These are phyloP conservation scores for Beauveria australis DNA, from an alignment of 2,329 filamentous ascomycete genomes.

Conservation along the genomic window DNA sequence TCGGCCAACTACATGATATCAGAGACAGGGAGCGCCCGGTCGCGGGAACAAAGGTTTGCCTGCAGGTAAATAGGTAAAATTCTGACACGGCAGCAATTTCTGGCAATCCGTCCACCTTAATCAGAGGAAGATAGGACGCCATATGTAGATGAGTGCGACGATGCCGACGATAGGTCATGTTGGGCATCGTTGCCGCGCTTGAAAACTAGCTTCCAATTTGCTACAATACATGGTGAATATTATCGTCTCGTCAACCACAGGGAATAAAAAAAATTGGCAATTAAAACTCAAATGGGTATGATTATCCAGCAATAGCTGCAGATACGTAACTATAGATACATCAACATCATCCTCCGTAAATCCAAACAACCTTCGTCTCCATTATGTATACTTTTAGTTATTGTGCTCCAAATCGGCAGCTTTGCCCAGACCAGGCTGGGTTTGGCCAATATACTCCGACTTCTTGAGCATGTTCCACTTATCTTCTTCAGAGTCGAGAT, in stretches of 20 bases:
- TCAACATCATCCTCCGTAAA: constrained; percentile 1
- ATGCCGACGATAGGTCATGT: background rate
- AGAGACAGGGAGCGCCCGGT: no score
- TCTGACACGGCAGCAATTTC: no score
- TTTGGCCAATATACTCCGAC: constrained; percentile 33
- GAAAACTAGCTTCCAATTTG: no score
- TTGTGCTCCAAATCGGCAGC: constrained; percentile 5
- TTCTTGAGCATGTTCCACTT: constrained; percentile 53
- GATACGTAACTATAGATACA: constrained; percentile 4
- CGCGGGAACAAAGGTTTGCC: no score
- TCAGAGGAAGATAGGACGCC: background rate
- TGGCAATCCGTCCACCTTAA: no score
- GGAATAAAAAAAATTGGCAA: background rate
- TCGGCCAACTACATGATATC: no score
- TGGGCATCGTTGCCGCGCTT: background rate
- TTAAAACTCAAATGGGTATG: constrained; percentile 9
- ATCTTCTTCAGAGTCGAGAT: constrained; percentile 62
- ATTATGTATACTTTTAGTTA: background rate
- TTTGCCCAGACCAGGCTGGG: constrained; percentile 28
- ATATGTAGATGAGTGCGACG: background rate
- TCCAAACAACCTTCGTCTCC: background rate
- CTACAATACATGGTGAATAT: no score
- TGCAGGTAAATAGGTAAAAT: no score
- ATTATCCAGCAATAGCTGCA: background rate
- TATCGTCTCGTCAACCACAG: no score